A percentile compares a stretch with the other conserved stretches of the same genome.
Conservation (phyloP, 495 filamentous ascomycete genomes). For the Tuber brumale region DNA sequence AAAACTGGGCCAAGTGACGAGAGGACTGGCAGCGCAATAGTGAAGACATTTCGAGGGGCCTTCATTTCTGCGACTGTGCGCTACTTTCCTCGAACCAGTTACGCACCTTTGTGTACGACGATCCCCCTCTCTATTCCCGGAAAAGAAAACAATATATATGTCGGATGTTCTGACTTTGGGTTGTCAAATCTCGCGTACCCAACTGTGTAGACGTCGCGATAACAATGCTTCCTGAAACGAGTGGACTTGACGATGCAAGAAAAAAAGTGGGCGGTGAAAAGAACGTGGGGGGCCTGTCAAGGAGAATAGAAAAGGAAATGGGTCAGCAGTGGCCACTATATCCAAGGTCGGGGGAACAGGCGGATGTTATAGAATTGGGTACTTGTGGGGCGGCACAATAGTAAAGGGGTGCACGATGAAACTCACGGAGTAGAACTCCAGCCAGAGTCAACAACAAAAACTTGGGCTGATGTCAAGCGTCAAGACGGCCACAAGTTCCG, state of each 20-base stretch:
- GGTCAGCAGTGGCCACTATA: constrained; percentile 25
- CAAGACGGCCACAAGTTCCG: constrained; percentile 18
- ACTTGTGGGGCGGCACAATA: constrained; percentile 21
- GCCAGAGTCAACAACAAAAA: constrained; percentile 34
- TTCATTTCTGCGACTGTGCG: constrained; percentile 28
- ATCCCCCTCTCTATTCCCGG: constrained; percentile 3
- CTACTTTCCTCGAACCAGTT: constrained; percentile 2
- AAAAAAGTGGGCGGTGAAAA: constrained; percentile 24
- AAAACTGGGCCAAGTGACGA: constrained; percentile 30
- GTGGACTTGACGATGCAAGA: constrained; percentile 29
- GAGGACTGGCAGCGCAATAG: constrained; percentile 29
- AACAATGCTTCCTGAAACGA: constrained; percentile 28
- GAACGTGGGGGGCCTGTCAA: constrained; percentile 36
- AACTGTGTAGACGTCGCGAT: constrained; percentile 15
- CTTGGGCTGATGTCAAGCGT: constrained; percentile 20
- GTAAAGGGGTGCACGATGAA: constrained; percentile 36
- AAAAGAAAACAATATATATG: background rate
- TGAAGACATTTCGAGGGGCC: constrained; percentile 32
- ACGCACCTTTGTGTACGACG: constrained; percentile 12
- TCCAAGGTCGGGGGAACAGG: constrained; percentile 15
- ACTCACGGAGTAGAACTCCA: constrained; percentile 38
- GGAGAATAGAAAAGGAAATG: constrained; percentile 24
- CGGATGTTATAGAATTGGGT: constrained; percentile 32
- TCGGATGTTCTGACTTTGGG: constrained; percentile 12
- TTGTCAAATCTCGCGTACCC: constrained; percentile 12